Conservation (phyloP, 2,329 filamentous ascomycete species). For the Talaromyces atroroseus region DNA sequence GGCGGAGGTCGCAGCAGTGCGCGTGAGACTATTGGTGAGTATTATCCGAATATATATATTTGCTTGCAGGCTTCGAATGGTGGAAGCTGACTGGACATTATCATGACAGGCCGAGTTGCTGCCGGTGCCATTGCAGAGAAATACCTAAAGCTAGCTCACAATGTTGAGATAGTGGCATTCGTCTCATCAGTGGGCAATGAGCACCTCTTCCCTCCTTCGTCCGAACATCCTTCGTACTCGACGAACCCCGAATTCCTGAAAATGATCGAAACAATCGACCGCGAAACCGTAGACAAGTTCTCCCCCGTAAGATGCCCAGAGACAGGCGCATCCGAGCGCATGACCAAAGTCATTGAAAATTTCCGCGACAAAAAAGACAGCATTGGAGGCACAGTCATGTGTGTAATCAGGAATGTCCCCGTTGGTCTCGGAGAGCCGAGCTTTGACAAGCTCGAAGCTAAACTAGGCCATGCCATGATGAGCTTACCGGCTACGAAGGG, state of each 20-base stretch:
- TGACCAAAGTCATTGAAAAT: conserved; percentile 73
- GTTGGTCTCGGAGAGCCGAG: conserved; percentile 84
- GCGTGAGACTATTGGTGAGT: conserved; percentile 80
- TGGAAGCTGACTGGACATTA: background rate
- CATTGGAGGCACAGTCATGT: conserved; percentile 92
- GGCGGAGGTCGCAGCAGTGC: conserved; percentile 87
- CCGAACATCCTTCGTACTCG: conserved; percentile 61
- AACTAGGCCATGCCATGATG: conserved; percentile 87
- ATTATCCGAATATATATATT: background rate
- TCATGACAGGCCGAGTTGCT: conserved; percentile 64
- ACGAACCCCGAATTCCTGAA: conserved; percentile 74
- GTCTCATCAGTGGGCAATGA: conserved; percentile 77
- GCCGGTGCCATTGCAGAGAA: conserved; percentile 92
- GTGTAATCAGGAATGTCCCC: conserved; percentile 81
- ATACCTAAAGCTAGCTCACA: conserved; percentile 73
- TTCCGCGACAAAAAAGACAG: conserved; percentile 76
- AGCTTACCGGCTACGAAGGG: conserved; percentile 92
- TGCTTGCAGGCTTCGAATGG: background rate
- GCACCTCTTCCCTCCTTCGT: conserved; percentile 68
- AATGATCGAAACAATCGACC: conserved; percentile 66
- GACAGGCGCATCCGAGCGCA: conserved; percentile 56
- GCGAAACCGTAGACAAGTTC: conserved; percentile 72
- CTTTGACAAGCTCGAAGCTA: conserved; percentile 93
- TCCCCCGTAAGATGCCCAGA: conserved; percentile 86
- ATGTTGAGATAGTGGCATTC: conserved; percentile 87